These are phyloP conservation scores for Apiospora marii DNA, from an alignment of 2,329 filamentous ascomycete genomes.

Conservation along the genomic window DNA sequence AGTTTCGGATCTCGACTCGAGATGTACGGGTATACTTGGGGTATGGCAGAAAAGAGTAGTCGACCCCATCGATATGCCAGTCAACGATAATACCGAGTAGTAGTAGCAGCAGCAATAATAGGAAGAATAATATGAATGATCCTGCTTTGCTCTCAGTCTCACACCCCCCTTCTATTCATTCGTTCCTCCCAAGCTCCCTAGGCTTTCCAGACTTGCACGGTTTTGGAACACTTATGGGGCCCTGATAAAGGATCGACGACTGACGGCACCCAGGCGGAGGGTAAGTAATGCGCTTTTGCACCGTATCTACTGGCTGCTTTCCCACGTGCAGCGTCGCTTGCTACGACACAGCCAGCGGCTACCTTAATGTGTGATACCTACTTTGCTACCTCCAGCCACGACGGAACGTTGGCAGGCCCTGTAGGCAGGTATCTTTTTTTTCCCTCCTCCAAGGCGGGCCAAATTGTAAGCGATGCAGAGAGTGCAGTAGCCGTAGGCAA, in stretches of 20 bases:
- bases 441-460: not conserved
- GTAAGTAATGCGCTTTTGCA: constrained; percentile 27
- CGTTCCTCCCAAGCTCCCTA: constrained; percentile 27
- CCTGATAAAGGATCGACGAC: constrained; percentile 31
- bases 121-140: constrained; percentile 1
- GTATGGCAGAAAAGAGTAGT: constrained; percentile 14
- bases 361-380: not conserved
- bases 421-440: not conserved
- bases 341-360: not conserved
- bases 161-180: constrained; percentile 19
- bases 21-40: constrained; percentile 20
- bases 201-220: constrained; percentile 25
- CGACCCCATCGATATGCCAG: constrained; percentile 14
- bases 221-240: constrained; percentile 28
- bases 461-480: not conserved
- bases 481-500: constrained; percentile 10
- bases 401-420: not conserved
- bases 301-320: constrained; percentile 20
- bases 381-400: not conserved
- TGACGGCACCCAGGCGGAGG: constrained; percentile 24
- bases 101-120: not conserved
- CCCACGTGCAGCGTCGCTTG: not conserved
- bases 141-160: not conserved
- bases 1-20: constrained; percentile 20
- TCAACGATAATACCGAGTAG: not conserved